Evolutionary conservation across 106 monocot species (phyloP).

Genomic region (Gastrodia elata): DNA sequence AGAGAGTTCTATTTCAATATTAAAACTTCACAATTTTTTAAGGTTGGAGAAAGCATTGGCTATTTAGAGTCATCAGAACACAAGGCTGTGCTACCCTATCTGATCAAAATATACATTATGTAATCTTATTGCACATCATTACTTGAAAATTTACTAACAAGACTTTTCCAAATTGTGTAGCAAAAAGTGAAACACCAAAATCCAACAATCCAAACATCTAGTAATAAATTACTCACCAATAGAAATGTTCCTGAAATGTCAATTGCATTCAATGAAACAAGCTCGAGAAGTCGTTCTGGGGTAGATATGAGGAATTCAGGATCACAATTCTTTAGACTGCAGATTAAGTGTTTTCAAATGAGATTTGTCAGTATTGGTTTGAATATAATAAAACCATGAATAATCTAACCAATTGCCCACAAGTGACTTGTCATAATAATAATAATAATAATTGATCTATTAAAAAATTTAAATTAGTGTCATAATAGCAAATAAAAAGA

Average conservation of each 20-base stretch:
- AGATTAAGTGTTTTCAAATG: constrained; percentile 4
- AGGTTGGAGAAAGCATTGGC: too few species aligned
- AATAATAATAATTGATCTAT: not conserved
- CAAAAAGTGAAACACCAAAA: not conserved
- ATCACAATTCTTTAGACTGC: constrained; percentile 80
- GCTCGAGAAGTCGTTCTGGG: constrained; percentile 75
- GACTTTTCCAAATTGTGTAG: not conserved
- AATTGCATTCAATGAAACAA: constrained; percentile 50
- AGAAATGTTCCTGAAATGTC: constrained; percentile 68
- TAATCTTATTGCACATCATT: too few species aligned
- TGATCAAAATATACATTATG: too few species aligned
- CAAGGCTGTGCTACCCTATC: too few species aligned
- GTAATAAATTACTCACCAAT: constrained; percentile 34
- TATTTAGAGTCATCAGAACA: too few species aligned
- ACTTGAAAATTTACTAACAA: too few species aligned
- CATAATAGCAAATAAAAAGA: not conserved
- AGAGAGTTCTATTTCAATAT: too few species aligned
- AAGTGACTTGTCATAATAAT: not conserved
- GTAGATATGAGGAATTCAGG: constrained; percentile 86
- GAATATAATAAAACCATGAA: not conserved
- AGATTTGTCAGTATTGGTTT: not conserved
- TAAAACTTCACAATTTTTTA: too few species aligned
- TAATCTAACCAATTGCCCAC: not conserved
- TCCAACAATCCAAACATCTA: not conserved
- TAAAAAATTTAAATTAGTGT: not conserved